Conservation (phyloP, 257 asterid genomes). For the Ilex asprella region DNA sequence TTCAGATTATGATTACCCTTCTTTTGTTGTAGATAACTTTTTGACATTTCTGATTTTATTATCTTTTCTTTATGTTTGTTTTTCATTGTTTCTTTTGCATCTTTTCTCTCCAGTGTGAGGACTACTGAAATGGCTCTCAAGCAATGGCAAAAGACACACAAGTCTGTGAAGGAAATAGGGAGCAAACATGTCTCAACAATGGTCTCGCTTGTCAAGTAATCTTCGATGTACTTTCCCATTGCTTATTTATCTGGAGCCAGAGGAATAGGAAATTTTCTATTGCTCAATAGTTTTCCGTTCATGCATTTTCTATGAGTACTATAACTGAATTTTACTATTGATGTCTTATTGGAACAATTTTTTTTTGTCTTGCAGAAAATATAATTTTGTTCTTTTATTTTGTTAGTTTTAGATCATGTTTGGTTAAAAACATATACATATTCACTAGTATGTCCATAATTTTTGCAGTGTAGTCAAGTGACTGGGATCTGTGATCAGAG, state of each 20-base stretch:
- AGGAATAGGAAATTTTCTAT: not conserved
- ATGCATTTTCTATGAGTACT: too few relatives aligned
- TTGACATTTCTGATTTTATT: not conserved
- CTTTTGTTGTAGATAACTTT: not conserved
- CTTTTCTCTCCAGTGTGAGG: constrained; percentile 37
- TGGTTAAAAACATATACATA: too few relatives aligned
- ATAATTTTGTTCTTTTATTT: not conserved
- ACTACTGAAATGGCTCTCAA: constrained; percentile 45
- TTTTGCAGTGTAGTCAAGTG: too few relatives aligned
- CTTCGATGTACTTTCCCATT: not conserved
- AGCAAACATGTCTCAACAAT: constrained; percentile 41
- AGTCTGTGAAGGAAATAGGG: constrained; percentile 48
- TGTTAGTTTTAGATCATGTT: not conserved
- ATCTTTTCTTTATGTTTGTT: not conserved
- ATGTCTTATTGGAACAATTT: not conserved
- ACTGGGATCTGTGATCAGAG: too few relatives aligned
- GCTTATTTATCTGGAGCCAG: not conserved
- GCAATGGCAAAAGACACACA: constrained; percentile 41
- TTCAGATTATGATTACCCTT: constrained; percentile 3
- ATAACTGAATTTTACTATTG: not conserved
- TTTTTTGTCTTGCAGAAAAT: not conserved
- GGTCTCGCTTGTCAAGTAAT: constrained; percentile 52
- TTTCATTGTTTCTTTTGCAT: constrained; percentile 7
- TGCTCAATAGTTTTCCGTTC: not conserved
- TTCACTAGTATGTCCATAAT: too few relatives aligned